A percentile compares a stretch with the other conserved stretches of the same genome.
Evolutionary conservation across 2,329 filamentous ascomycete genomes (phyloP).

Genomic region (Gaeumannomyces sp.): DNA sequence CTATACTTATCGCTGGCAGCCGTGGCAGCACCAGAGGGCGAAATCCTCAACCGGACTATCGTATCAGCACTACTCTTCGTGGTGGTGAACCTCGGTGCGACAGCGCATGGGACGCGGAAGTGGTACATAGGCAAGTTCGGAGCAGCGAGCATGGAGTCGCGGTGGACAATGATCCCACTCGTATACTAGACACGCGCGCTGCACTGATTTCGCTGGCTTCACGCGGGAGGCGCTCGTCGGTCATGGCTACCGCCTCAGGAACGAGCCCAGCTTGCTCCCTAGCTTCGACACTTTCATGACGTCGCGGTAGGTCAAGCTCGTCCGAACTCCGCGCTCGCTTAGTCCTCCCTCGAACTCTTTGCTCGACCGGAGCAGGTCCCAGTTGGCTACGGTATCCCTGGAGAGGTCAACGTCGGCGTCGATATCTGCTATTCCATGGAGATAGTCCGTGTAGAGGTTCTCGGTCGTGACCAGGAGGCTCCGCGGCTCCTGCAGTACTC

Average conservation of each 20-base stretch:
- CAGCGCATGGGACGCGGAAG: conserved; percentile 66
- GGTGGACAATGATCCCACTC: conserved; percentile 72
- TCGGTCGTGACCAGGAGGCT: conserved; percentile 70
- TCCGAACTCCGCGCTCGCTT: conserved; percentile 53
- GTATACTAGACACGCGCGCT: conserved; percentile 41
- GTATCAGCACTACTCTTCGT: conserved; percentile 68
- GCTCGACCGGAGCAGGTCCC: conserved; percentile 54
- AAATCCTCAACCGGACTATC: conserved; percentile 65
- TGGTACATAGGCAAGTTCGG: conserved; percentile 82
- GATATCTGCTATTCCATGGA: conserved; percentile 69
- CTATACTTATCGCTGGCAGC: conserved; percentile 77
- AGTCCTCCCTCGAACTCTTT: conserved; percentile 41
- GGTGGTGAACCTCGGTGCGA: conserved; percentile 71
- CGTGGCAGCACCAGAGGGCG: conserved; percentile 62
- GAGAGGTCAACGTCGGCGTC: conserved; percentile 60
- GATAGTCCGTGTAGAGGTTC: conserved; percentile 60
- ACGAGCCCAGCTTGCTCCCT: conserved; percentile 54
- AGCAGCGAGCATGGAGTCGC: conserved; percentile 49
- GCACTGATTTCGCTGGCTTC: background rate
- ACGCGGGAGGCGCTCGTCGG: background rate
- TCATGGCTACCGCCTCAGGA: conserved; percentile 31
- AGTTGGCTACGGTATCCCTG: conserved; percentile 61
- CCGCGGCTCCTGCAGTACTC: conserved; percentile 75
- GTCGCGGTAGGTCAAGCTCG: conserved; percentile 78
- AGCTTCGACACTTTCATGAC: conserved; percentile 75